These are phyloP conservation scores for Aspergillus sclerotialis DNA, from an alignment of 2,329 filamentous ascomycete genomes.

Conservation along the genomic window DNA sequence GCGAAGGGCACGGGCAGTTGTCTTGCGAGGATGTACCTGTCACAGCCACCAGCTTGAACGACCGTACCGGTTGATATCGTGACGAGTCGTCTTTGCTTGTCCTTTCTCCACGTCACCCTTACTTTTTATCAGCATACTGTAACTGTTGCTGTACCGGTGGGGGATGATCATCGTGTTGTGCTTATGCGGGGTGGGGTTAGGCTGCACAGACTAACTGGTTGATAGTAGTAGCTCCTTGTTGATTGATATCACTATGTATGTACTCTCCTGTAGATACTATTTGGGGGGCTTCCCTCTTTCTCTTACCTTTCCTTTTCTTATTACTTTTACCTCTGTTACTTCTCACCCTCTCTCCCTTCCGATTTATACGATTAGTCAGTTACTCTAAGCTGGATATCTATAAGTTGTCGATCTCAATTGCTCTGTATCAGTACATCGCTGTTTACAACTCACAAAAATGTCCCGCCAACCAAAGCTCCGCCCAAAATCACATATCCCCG, in stretches of 20 bases:
- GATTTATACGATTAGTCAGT: slow-evolving; percentile 5
- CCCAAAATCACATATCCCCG: slow-evolving; percentile 30
- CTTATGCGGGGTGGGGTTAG: slow-evolving; percentile 25
- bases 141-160: slow-evolving; percentile 12
- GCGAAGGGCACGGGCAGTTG: neutral
- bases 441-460: slow-evolving; percentile 27
- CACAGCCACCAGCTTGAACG: slow-evolving; percentile 20
- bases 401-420: no score
- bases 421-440: no score
- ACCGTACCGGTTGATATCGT: slow-evolving; percentile 20
- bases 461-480: slow-evolving; percentile 32
- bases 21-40: slow-evolving; percentile 14
- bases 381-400: neutral
- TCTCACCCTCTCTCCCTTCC: slow-evolving; percentile 7
- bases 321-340: neutral
- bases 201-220: no score
- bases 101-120: slow-evolving; percentile 27
- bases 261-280: no score
- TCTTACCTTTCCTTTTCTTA: slow-evolving; percentile 1
- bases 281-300: slow-evolving; percentile 8
- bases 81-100: no score
- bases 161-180: slow-evolving; percentile 14
- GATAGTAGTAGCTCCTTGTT: slow-evolving; percentile 8
- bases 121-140: slow-evolving; percentile 9
- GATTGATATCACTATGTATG: slow-evolving; percentile 17